These are phyloP conservation scores for Ascodesmis nigricans DNA, from an alignment of 495 filamentous ascomycete genomes.

Conservation along the genomic window DNA sequence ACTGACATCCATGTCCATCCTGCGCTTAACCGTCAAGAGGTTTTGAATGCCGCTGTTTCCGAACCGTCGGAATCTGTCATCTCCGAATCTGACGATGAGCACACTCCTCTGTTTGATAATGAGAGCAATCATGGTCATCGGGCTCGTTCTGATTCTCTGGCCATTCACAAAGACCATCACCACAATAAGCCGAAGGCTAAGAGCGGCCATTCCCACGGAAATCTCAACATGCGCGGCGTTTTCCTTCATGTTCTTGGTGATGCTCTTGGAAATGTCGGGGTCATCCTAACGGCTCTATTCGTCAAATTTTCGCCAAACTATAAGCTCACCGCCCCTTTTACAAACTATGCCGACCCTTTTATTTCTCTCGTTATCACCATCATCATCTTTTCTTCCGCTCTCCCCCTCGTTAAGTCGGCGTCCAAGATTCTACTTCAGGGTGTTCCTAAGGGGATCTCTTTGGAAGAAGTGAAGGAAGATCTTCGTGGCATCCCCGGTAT, in stretches of 20 bases:
- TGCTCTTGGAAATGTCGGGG: slow-evolving; percentile 88
- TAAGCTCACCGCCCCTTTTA: slow-evolving; percentile 25
- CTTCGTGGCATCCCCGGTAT: slow-evolving; percentile 67
- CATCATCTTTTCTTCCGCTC: slow-evolving; percentile 77
- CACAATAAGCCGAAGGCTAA: slow-evolving; percentile 54
- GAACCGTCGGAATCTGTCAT: slow-evolving; percentile 25
- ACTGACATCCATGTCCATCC: slow-evolving; percentile 65
- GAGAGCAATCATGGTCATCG: slow-evolving; percentile 34
- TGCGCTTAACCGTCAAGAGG: slow-evolving; percentile 72
- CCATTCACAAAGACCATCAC: slow-evolving; percentile 43
- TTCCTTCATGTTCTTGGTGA: slow-evolving; percentile 92
- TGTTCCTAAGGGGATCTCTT: slow-evolving; percentile 61
- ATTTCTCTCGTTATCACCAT: slow-evolving; percentile 92
- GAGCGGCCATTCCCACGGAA: slow-evolving; percentile 51
- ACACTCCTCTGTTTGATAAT: slow-evolving; percentile 22
- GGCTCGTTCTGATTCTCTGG: slow-evolving; percentile 37
- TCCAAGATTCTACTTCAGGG: slow-evolving; percentile 89
- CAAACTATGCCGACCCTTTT: slow-evolving; percentile 67
- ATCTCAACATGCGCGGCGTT: slow-evolving; percentile 96
- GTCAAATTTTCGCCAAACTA: slow-evolving; percentile 66
- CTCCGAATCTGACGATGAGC: slow-evolving; percentile 33
- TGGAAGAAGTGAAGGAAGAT: slow-evolving; percentile 81
- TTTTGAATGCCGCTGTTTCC: slow-evolving; percentile 50
- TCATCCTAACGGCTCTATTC: slow-evolving; percentile 75
- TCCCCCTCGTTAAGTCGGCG: slow-evolving; percentile 80